phyloP scores from a whole-genome alignment of 192 early-diverging fungal species.

The Rhizophagus clarus region DNA sequence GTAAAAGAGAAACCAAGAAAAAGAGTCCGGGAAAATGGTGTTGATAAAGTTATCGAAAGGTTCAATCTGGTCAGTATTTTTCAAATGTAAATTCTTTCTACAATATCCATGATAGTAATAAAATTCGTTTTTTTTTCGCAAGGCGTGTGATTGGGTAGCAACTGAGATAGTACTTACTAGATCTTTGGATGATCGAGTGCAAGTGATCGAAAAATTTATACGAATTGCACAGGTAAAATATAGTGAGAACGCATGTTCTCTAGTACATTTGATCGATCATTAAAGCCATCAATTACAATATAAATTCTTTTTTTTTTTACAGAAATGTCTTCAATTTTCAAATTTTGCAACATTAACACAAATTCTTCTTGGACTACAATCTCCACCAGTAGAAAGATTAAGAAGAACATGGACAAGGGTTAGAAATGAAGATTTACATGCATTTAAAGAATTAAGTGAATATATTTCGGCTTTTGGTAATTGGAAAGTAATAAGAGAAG shows the following conservation, averaged over 20 bases:
- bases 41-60: slow-evolving; percentile 18
- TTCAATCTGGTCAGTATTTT: slow-evolving; percentile 10
- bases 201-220: slow-evolving; percentile 65
- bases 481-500: slow-evolving; percentile 59
- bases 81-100: background rate
- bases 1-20: background rate
- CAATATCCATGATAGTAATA: background rate
- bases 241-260: too few relatives aligned
- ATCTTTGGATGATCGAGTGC: slow-evolving; percentile 47
- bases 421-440: slow-evolving; percentile 39
- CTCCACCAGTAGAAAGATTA: slow-evolving; percentile 54
- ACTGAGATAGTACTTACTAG: slow-evolving; percentile 52
- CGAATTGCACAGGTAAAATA: slow-evolving; percentile 55
- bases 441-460: slow-evolving; percentile 50
- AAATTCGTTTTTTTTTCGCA: background rate
- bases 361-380: slow-evolving; percentile 59
- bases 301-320: background rate
- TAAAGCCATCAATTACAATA: too few relatives aligned
- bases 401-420: slow-evolving; percentile 58
- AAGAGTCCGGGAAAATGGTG: background rate
- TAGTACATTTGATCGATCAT: too few relatives aligned
- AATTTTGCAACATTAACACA: slow-evolving; percentile 66
- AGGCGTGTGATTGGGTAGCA: slow-evolving; percentile 60
- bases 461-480: slow-evolving; percentile 59
- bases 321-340: slow-evolving; percentile 60